Evolutionary conservation across 2,329 filamentous ascomycete genomes (phyloP), one percentile per base, ranked within the genome.

Genomic region (Exophiala calicioides): DNA sequence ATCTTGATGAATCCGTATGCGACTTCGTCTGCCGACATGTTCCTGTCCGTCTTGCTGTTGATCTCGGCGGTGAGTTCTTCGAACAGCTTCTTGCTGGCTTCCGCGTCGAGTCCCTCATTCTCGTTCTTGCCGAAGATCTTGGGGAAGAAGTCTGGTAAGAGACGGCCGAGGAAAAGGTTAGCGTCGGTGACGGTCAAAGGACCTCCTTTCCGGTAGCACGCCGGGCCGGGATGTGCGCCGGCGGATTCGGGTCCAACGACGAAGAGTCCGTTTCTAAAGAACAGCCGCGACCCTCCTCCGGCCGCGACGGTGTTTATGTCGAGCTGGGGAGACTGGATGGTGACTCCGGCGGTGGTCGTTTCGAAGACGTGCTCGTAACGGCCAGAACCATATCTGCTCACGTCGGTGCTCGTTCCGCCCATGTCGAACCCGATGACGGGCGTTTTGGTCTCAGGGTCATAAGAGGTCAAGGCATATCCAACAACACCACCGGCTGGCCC

Each of bases 301-400:
- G 90, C 90, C 4, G 90, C 90, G 1, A 96, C 90, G 0, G 90
- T 96, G 66, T 95, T 95, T 70, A 95, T 95, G 62, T 95, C 90
- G 0, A 95, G 77, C 61, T 95, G 90, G 0, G 90, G 90, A 1
- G 87, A 90, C 60, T 95, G 90, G 20, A 95, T 93, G 0, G 90
- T 91, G 1, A 95, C 88, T n/a, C 90, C 90, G 0, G 90, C 90
- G 1, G 89, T 95, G 0, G 88, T 95, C 0, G 90, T 95, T 68
- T 95, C 90, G 58, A 95, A 95, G 1, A 95, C 89, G 60, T 96
- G 90, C 60, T 95, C 90, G 60, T 95, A 91, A 44, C 88, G 77
- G 12, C 90, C 90, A 43, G 85, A 82, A 50, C 86, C 88, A 59
- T 91, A 96, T 37, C 90, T 77, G 24, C 88, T 94, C 7, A 95